Evolutionary conservation across 257 asterid species (phyloP), one percentile per base, ranked within the genome.

Genomic region (Ballota nigra): DNA sequence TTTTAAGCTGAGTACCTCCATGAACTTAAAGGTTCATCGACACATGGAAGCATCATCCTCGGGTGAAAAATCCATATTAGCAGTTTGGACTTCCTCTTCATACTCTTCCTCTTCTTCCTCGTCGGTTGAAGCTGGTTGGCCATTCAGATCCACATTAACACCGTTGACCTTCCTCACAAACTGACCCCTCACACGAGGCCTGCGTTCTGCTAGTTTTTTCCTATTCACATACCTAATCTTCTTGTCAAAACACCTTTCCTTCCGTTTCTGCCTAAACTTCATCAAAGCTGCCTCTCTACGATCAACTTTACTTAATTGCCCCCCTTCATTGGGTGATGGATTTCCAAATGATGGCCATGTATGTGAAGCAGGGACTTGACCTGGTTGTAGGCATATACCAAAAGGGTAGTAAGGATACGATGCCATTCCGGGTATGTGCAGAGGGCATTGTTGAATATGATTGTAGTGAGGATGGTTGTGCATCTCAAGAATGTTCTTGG

Each of bases 171-270:
- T 95, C 87, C 99, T 85, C 69, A 92, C 98, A 79, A 95, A 95
- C 74, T 92, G 99, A 72, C 98, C 99, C 80, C 86, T 81, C 63
- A 92, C 73, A 45, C 97, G 97, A 73, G 99, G 99, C 58, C 99
- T 88, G 64, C 94, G 84, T 33, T 92, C 98, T n/a, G 99, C 98
- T 51, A 95, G 94, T 57, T 73, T 87, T 78, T 95, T 95, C 29
- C 98, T 61, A 62, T 95, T 95, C 43, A 84, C 97, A 67, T 95
- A 95, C 87, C 99, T 86, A 62, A 92, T 86, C 83, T 88, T 95
- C 83, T 95, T 92, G 86, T 92, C 93, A 78, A 89, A 95, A 73
- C 98, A 95, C 69, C 99, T 85, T 33, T 90, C 98, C 78, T 95
- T 92, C 47, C 97, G 84, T 75, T 92, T 95, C 79, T 88, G 96